phyloP scores from a whole-genome alignment of 305 asterid species.

The Fraxinus dipetala region DNA sequence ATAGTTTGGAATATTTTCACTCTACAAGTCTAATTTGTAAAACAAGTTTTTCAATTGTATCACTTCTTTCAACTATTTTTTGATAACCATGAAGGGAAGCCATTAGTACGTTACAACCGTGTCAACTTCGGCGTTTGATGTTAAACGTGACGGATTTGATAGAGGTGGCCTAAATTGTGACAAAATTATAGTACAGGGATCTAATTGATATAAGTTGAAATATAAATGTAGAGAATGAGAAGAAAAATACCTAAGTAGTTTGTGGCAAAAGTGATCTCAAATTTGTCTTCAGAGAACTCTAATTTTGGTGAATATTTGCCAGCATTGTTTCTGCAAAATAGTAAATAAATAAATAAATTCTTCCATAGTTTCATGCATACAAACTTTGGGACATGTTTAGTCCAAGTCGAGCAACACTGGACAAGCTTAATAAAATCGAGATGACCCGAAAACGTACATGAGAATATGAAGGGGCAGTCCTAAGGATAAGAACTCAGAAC shows the following conservation, averaged over 20 bases:
- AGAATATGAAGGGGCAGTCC: conserved; percentile 84
- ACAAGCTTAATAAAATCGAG: not conserved
- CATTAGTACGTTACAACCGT: no score
- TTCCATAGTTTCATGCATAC: not conserved
- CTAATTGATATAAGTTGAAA: not conserved
- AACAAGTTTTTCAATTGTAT: no score
- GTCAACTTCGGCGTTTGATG: no score
- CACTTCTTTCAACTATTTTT: no score
- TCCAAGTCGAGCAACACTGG: not conserved
- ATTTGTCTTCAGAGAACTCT: conserved; percentile 88
- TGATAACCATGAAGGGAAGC: no score
- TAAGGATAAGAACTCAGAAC: conserved; percentile 68
- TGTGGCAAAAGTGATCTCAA: conserved; percentile 96
- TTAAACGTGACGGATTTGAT: no score
- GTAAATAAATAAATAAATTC: not conserved
- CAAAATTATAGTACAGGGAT: not conserved
- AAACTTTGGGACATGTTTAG: not conserved
- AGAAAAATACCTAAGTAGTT: conserved; percentile 69
- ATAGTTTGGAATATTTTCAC: no score
- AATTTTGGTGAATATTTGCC: conserved; percentile 84
- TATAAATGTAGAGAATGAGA: not conserved
- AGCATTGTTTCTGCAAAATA: conserved; percentile 81
- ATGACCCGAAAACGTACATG: conserved; percentile 44
- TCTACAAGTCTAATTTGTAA: no score
- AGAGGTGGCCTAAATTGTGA: not conserved